Evolutionary conservation across 306 rosid species (phyloP), one percentile per base, ranked within the genome.

Genomic region (Corylus avellana): DNA sequence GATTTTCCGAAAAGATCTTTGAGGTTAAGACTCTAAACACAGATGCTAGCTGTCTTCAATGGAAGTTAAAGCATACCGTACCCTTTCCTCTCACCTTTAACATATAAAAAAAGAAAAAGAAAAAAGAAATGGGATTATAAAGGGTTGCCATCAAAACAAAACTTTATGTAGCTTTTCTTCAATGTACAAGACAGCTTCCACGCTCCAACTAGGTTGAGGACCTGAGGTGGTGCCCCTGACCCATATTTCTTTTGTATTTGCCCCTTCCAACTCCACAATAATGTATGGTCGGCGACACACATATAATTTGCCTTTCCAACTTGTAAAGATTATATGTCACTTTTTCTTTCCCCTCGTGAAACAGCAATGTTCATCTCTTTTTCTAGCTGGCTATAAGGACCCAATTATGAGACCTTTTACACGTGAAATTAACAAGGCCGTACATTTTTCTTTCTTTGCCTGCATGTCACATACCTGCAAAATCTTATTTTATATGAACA

Each of bases 301-400:
- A n/a, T 8, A 17, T 35, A 35, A 35, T 39, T 82, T 73, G 61
- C 68, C 81, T 83, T 83, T 74, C 73, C 78, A 78, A 53, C 75
- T 44, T 72, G 75, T 71, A 63, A 76, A 72, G 77, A 54, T 29
- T 4, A 29, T 69, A 49, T 17, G 63, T 12, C 42, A 16, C 61
- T 2, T 64, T 35, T 29, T 46, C 6, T 5, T 62, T 47, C 29
- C 4, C 37, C 29, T 2, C 3, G 0, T n/a, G 57, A 27, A 39
- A 61, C 72, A 62, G 57, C 66, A 75, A 58, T 49, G 66, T 20
- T 16, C 56, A 51, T 20, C n/a, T 37, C 37, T 16, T 16, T 67
- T 22, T 75, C 66, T 32, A 37, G 57, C 20, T 81, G 64, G 57
- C 73, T 83, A 51, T 57, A 42, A 70, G 72, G 49, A 8, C 10